Base-by-base conservation (phyloP, 148 eudicot genomes). In the Simmondsia chinensis region DNA sequence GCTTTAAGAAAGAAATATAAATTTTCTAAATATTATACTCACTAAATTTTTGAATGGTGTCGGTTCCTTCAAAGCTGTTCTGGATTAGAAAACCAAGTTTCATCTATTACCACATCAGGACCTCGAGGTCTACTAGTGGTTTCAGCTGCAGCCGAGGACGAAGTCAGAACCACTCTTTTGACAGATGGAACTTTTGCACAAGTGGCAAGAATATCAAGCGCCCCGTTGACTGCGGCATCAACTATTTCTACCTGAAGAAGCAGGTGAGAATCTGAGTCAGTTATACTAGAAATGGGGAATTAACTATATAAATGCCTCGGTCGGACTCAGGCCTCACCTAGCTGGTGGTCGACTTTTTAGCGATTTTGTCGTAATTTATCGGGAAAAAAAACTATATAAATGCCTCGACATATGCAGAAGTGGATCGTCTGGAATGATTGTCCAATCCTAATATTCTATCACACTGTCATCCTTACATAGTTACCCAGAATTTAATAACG, bases 161-260 rank as follows among this genome's bases (percentile, higher is more conserved):
- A 73, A 15, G 79, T 64, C 18, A 68, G 14, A 9, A 73, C 50
- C 7, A 73, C 71, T 51, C 79, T 34, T 53, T 44, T 69, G 11
- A 73, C 33, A 5, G 68, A 24, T 9, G 57, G 33, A 25, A 27
- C 14, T 60, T 60, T 73, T 15, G 23, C 51, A 46, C 74, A 69
- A 0, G 79, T 55, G 11, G 37, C 35, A 16, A 73, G 71, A 9
- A 68, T 67, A 52, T 68, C 68, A 6, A 59, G 61, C 2, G 77
- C 66, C 46, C 77, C 77, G 2, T 72, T 58, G 32, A 72, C 51
- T 1, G 73, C 77, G 1, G 69, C 69, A 16, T 72, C 69, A 12
- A 72, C 14, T 39, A 66, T 22, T 20, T 72, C 65, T 8, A 13
- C 65, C 79, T 73, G 57, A 24, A 51, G 22, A 2, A n/a, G n/a